Percentiles rank a stretch among this genome's conserved stretches.
These are phyloP conservation scores for Oryza brachyantha DNA, from an alignment of 176 grass and related monocot genomes.

Conservation along the genomic window DNA sequence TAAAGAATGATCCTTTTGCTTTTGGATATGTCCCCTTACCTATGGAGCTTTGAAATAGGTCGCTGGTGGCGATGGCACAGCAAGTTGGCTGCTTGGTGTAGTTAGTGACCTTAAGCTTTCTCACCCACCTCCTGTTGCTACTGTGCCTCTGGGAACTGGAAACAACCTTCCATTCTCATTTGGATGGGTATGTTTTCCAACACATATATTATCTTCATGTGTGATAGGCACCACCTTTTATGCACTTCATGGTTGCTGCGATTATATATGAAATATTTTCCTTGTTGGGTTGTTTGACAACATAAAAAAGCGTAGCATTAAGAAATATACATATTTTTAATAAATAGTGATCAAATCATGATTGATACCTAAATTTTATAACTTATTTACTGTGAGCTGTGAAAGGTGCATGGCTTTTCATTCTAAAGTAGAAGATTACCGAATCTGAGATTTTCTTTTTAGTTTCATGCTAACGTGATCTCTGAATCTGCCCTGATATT, in stretches of 20 bases:
- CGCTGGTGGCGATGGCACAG: slow-evolving; percentile 96
- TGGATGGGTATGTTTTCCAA: slow-evolving; percentile 62
- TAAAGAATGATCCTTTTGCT: neutral
- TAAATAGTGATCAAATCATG: neutral
- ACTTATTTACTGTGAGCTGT: neutral
- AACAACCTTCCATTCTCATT: slow-evolving; percentile 99
- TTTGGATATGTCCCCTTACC: neutral
- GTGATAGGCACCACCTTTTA: neutral
- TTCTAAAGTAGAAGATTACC: neutral
- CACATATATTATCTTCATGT: neutral
- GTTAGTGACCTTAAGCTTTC: slow-evolving; percentile 89
- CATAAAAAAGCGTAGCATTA: neutral
- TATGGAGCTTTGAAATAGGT: slow-evolving; percentile 59
- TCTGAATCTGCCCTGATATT: neutral
- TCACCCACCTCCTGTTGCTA: slow-evolving; percentile 75
- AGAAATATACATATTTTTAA: neutral
- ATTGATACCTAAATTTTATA: neutral
- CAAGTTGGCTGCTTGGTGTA: slow-evolving; percentile 98
- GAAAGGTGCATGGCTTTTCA: neutral
- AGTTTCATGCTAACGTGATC: neutral
- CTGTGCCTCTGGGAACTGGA: slow-evolving; percentile 94
- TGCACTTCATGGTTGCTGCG: neutral
- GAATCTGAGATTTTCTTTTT: neutral
- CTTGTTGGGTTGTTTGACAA: neutral
- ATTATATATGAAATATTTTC: neutral